phyloP scores from a whole-genome alignment of 1,284 basidiomycete genomes.

The Apiotrichum mycotoxinovorans region DNA sequence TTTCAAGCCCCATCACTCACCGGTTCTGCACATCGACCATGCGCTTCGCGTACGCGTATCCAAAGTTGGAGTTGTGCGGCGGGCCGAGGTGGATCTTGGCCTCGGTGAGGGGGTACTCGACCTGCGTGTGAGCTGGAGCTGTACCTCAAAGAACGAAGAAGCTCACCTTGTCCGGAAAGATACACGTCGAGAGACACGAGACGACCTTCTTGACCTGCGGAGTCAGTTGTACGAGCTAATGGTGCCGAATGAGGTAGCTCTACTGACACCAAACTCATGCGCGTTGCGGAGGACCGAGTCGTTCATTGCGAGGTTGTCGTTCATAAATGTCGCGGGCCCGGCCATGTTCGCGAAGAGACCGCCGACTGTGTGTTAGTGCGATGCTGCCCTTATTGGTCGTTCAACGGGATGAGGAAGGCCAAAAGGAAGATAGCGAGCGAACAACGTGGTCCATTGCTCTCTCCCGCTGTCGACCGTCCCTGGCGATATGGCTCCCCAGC shows the following conservation, averaged over 20 bases:
- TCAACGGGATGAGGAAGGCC: not conserved
- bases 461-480: no score
- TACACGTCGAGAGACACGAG: slow-evolving; percentile 51
- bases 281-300: slow-evolving; percentile 77
- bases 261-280: slow-evolving; percentile 55
- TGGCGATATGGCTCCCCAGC: no score
- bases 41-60: slow-evolving; percentile 88
- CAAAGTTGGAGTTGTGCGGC: slow-evolving; percentile 76
- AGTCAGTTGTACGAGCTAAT: not conserved
- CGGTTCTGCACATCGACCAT: slow-evolving; percentile 89
- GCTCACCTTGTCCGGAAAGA: slow-evolving; percentile 51
- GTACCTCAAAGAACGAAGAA: not conserved
- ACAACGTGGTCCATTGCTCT: no score
- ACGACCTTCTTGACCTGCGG: slow-evolving; percentile 52
- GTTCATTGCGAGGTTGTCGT: slow-evolving; percentile 87
- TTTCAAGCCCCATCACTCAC: slow-evolving; percentile 53
- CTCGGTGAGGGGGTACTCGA: slow-evolving; percentile 80
- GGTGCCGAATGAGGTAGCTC: not conserved
- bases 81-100: slow-evolving; percentile 80
- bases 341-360: slow-evolving; percentile 89
- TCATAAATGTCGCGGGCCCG: slow-evolving; percentile 81
- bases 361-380: slow-evolving; percentile 58
- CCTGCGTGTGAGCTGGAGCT: slow-evolving; percentile 23
- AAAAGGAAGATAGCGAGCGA: no score
- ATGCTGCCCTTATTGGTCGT: not conserved